These are phyloP conservation scores for Stromatinia cepivora DNA, from an alignment of 2,329 filamentous ascomycete genomes.

Conservation along the genomic window DNA sequence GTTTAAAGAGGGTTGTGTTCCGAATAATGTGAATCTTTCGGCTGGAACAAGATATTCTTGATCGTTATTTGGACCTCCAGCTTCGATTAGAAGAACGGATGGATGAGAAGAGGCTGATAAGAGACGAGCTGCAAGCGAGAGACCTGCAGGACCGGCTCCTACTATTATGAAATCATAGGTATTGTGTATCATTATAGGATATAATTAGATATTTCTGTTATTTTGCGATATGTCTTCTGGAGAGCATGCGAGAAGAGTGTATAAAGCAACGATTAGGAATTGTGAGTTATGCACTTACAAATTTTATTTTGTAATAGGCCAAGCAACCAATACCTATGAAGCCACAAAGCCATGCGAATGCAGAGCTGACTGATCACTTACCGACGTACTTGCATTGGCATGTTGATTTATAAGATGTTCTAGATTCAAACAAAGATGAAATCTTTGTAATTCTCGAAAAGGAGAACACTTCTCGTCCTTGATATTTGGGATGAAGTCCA, in stretches of 20 bases:
- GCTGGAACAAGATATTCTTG: constrained; percentile 50
- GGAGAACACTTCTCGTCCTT: not conserved
- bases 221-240: not conserved
- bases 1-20: constrained; percentile 39
- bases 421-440: not conserved
- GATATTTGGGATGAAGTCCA: not conserved
- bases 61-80: constrained; percentile 53
- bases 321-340: not conserved
- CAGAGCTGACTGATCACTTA: not conserved
- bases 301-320: not conserved
- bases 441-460: not conserved
- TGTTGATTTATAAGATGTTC: not conserved
- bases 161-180: constrained; percentile 20
- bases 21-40: constrained; percentile 55
- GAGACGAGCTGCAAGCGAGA: constrained; percentile 54
- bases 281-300: not conserved
- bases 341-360: not conserved
- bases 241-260: not conserved
- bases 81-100: constrained; percentile 60
- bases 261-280: not conserved
- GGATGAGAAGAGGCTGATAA: constrained; percentile 50
- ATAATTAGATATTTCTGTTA: not conserved
- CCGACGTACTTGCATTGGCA: not conserved
- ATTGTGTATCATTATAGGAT: not conserved
- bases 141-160: constrained; percentile 60